A percentile compares a stretch with the other conserved stretches of the same genome.
Evolutionary conservation across 768 basidiomycete genomes (phyloP).

Genomic region (Hortiboletus flavorubellus): DNA sequence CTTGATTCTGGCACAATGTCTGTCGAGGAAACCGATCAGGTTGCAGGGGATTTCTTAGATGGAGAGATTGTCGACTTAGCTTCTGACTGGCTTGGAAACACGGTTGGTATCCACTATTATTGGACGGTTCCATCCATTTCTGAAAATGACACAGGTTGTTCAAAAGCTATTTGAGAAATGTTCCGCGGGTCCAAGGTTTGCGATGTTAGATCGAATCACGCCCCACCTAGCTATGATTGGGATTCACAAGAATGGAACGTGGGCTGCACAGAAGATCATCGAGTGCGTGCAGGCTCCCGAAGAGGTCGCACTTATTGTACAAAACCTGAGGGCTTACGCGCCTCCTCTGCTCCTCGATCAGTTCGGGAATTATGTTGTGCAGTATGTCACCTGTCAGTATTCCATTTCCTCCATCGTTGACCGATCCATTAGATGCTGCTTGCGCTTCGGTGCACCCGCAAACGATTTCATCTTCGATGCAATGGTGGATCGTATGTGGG

Average conservation of each 20-base stretch:
- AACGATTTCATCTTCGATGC: conserved; percentile 98
- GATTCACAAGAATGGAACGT: conserved; percentile 99
- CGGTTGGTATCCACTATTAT: conserved; percentile 34
- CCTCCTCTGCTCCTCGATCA: conserved; percentile 94
- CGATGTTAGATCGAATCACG: conserved; percentile 90
- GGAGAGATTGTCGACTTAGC: conserved; percentile 94
- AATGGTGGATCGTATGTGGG: conserved; percentile 98
- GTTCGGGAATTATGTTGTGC: conserved; percentile 90
- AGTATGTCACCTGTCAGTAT: conserved; percentile 49
- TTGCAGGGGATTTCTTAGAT: conserved; percentile 87
- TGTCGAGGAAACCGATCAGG: conserved; percentile 84
- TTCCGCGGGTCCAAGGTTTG: conserved; percentile 69
- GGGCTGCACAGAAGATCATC: conserved; percentile 99
- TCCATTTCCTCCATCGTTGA: background rate
- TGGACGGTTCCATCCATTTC: background rate
- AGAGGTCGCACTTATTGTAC: conserved; percentile 80
- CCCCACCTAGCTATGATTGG: conserved; percentile 97
- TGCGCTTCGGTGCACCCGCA: conserved; percentile 84
- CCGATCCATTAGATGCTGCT: conserved; percentile 62
- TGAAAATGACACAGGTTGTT: conserved; percentile 58
- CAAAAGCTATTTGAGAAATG: conserved; percentile 96
- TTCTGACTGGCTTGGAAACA: conserved; percentile 98
- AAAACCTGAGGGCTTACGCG: conserved; percentile 85
- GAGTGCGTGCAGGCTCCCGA: conserved; percentile 88
- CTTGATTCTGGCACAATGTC: conserved; percentile 87